phyloP scores from a whole-genome alignment of 768 basidiomycete genomes.

The Pulveroboletus sp. region DNA sequence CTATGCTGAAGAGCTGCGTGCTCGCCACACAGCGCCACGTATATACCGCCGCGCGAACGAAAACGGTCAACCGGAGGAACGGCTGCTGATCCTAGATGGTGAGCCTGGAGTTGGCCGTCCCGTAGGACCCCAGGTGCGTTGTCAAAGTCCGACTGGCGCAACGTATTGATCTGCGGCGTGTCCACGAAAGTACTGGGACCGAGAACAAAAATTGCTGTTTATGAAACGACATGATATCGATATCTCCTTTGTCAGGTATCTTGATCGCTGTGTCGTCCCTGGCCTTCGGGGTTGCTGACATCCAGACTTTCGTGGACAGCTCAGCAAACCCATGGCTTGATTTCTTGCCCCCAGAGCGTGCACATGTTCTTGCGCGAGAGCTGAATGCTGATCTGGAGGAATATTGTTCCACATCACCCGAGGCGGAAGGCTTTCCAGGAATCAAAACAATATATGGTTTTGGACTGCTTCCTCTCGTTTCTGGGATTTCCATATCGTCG shows the following conservation, averaged over 20 bases:
- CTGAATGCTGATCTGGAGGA: conserved; percentile 76
- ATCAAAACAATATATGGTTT: conserved; percentile 78
- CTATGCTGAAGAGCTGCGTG: conserved; percentile 68
- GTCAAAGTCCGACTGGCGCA: not conserved
- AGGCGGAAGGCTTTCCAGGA: conserved; percentile 26
- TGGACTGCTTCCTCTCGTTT: conserved; percentile 81
- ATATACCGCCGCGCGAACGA: conserved; percentile 49
- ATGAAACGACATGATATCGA: conserved; percentile 84
- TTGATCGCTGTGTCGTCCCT: conserved; percentile 5
- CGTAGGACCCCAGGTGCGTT: conserved; percentile 67
- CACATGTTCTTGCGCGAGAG: conserved; percentile 60
- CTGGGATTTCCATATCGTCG: conserved; percentile 50
- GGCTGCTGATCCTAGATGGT: conserved; percentile 74
- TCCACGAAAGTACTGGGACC: conserved; percentile 64
- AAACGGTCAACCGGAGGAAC: conserved; percentile 55
- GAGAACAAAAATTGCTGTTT: conserved; percentile 74
- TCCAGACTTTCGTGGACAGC: conserved; percentile 34
- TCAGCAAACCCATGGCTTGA: conserved; percentile 93
- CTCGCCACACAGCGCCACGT: conserved; percentile 61
- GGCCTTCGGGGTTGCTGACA: conserved; percentile 16
- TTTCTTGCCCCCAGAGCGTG: conserved; percentile 70
- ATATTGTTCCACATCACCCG: conserved; percentile 70
- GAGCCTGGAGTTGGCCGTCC: conserved; percentile 80
- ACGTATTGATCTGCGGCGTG: conserved; percentile 9
- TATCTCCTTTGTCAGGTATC: conserved; percentile 74